These are phyloP conservation scores for Pholiota conissans DNA, from an alignment of 768 basidiomycete species.

Conservation along the genomic window DNA sequence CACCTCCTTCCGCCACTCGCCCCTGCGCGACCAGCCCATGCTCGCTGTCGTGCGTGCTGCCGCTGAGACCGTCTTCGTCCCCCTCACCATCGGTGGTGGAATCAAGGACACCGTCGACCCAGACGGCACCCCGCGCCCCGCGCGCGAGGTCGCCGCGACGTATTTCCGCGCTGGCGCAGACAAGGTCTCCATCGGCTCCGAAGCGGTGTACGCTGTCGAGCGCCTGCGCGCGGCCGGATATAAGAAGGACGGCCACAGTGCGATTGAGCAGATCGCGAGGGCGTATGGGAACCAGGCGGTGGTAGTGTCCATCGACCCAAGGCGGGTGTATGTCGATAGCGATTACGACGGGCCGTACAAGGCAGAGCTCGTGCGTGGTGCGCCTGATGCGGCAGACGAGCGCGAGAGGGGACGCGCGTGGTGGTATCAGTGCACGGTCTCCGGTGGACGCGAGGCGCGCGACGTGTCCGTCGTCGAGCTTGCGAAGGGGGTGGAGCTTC, in stretches of 20 bases:
- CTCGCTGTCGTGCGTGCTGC: constrained; percentile 90
- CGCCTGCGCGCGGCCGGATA: constrained; percentile 55
- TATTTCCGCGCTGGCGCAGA: constrained; percentile 99
- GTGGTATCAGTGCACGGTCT: constrained; percentile 99
- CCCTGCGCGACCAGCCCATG: constrained; percentile 97
- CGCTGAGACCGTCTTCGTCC: constrained; percentile 89
- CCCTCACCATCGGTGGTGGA: constrained; percentile 97
- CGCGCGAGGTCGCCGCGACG: constrained; percentile 91
- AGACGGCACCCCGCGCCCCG: constrained; percentile 83
- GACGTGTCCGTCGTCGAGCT: constrained; percentile 88
- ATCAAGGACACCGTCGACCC: constrained; percentile 97
- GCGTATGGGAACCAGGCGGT: constrained; percentile 96
- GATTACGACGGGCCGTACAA: constrained; percentile 71
- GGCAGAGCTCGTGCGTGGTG: constrained; percentile 57
- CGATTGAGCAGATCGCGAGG: constrained; percentile 89
- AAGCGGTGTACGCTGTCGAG: constrained; percentile 95
- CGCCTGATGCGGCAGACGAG: constrained; percentile 46
- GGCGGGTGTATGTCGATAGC: constrained; percentile 70
- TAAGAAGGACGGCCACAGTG: constrained; percentile 67
- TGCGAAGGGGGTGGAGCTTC: constrained; percentile 82
- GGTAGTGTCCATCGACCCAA: constrained; percentile 96
- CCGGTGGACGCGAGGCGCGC: constrained; percentile 84
- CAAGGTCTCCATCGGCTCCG: constrained; percentile 97
- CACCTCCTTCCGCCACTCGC: constrained; percentile 97
- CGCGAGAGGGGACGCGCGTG: constrained; percentile 75